Percentiles rank a stretch among this genome's conserved stretches.
Conservation (phyloP, 2,329 filamentous ascomycete genomes). For the Penicillium sp. region DNA sequence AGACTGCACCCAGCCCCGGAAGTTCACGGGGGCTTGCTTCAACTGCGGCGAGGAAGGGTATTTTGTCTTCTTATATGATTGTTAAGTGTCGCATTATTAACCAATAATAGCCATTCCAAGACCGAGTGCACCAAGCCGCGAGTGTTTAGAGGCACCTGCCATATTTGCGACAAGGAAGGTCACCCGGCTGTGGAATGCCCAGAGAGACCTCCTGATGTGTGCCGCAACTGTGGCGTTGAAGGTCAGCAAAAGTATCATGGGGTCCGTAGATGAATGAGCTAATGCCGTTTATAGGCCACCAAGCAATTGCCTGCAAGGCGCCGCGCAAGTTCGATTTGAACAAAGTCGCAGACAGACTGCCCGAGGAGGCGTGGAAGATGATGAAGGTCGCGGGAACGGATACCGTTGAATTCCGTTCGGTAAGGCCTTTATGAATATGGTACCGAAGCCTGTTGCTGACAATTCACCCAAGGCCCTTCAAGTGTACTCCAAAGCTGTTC, state of each 20-base stretch:
- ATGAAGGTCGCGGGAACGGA: conserved; percentile 53
- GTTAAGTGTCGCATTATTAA: not conserved
- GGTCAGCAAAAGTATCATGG: conserved; percentile 29
- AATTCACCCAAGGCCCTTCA: conserved; percentile 41
- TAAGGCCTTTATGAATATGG: conserved; percentile 15
- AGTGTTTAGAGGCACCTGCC: conserved; percentile 49
- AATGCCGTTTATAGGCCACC: conserved; percentile 39
- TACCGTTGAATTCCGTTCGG: conserved; percentile 52
- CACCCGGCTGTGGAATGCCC: conserved; percentile 48
- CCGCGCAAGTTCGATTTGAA: conserved; percentile 46
- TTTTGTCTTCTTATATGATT: not conserved
- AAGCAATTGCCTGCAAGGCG: conserved; percentile 45
- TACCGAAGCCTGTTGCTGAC: conserved; percentile 5
- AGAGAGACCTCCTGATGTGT: conserved; percentile 42
- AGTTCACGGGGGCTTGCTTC: conserved; percentile 48
- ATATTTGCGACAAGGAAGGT: conserved; percentile 47
- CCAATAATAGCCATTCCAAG: conserved; percentile 8
- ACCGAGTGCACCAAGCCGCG: conserved; percentile 47
- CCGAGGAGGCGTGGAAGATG: conserved; percentile 52
- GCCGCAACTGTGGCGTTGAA: conserved; percentile 49
- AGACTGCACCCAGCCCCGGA: conserved; percentile 46
- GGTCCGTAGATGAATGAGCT: not conserved
- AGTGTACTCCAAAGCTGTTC: conserved; percentile 52
- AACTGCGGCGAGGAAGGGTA: conserved; percentile 46
- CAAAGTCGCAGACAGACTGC: conserved; percentile 47